Evolutionary conservation across 1,284 basidiomycete genomes (phyloP).

Genomic region (Trametes pubescens): DNA sequence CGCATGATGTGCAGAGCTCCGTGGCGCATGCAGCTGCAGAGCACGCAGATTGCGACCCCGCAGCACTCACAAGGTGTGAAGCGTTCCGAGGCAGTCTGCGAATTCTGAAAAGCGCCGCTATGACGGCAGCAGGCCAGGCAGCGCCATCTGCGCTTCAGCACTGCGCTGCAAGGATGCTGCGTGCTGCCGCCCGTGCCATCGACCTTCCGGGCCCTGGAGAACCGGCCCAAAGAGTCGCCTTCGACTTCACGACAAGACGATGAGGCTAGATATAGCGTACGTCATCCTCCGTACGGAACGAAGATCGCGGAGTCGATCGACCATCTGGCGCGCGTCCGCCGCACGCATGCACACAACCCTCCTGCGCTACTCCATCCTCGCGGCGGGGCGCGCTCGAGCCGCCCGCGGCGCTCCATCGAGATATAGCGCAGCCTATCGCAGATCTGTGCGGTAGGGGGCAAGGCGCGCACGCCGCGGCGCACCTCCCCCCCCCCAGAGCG

Average conservation of each 20-base stretch:
- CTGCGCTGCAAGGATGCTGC: neutral
- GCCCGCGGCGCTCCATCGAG: slow-evolving; percentile 5
- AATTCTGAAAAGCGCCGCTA: neutral
- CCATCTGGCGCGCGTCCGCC: slow-evolving; percentile 6
- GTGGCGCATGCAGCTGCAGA: neutral
- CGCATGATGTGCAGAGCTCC: neutral
- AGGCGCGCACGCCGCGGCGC: neutral
- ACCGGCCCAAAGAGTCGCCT: neutral
- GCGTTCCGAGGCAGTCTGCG: neutral
- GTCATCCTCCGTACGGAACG: slow-evolving; percentile 22
- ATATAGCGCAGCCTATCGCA: neutral
- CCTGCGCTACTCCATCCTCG: neutral
- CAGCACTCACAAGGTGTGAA: neutral
- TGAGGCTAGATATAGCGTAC: slow-evolving; percentile 19
- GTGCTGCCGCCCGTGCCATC: neutral
- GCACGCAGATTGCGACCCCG: neutral
- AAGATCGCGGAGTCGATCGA: slow-evolving; percentile 27
- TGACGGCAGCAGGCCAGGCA: neutral
- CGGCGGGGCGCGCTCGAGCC: neutral
- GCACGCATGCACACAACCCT: neutral
- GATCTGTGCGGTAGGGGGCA: slow-evolving; percentile 1
- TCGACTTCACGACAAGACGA: slow-evolving; percentile 10
- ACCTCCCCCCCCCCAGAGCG: neutral
- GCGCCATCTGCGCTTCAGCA: neutral
- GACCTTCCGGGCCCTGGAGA: neutral